Percentiles rank a stretch among this genome's conserved stretches.
These are phyloP conservation scores for Pleurotus eryngii DNA, from an alignment of 768 basidiomycete species.

Conservation along the genomic window DNA sequence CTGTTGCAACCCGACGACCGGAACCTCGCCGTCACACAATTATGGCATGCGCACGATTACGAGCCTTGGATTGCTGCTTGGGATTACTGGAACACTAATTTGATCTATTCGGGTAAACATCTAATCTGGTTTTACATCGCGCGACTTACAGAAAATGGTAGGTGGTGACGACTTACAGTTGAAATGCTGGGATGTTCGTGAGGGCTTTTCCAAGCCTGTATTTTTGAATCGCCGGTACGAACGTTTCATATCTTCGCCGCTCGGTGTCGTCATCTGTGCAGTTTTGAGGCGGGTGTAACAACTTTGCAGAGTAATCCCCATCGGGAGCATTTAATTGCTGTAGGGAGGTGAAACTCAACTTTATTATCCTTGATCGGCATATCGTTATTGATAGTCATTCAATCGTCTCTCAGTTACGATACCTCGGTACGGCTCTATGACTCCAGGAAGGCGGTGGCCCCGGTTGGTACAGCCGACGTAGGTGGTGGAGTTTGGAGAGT, in stretches of 20 bases:
- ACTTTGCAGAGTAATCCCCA: slow-evolving; percentile 83
- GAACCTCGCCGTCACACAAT: slow-evolving; percentile 42
- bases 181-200: slow-evolving; percentile 88
- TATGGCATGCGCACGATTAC: slow-evolving; percentile 88
- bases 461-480: slow-evolving; percentile 60
- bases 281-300: slow-evolving; percentile 92
- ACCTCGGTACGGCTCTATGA: slow-evolving; percentile 80
- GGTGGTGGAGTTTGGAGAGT: slow-evolving; percentile 96
- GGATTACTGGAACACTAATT: slow-evolving; percentile 79
- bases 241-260: neutral
- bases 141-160: slow-evolving; percentile 23
- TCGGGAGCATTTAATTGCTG: slow-evolving; percentile 77
- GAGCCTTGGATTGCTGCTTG: slow-evolving; percentile 95
- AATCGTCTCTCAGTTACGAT: slow-evolving; percentile 64
- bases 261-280: slow-evolving; percentile 23
- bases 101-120: slow-evolving; percentile 78
- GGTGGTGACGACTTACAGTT: slow-evolving; percentile 92
- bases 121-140: neutral
- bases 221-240: slow-evolving; percentile 72
- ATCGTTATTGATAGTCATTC: no score
- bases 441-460: slow-evolving; percentile 56
- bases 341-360: slow-evolving; percentile 67
- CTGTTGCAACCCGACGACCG: slow-evolving; percentile 50
- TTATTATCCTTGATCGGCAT: no score
- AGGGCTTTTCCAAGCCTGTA: slow-evolving; percentile 53